Evolutionary conservation across 768 basidiomycete genomes (phyloP), one percentile per base, ranked within the genome.

Genomic region (Lentinula aciculospora): DNA sequence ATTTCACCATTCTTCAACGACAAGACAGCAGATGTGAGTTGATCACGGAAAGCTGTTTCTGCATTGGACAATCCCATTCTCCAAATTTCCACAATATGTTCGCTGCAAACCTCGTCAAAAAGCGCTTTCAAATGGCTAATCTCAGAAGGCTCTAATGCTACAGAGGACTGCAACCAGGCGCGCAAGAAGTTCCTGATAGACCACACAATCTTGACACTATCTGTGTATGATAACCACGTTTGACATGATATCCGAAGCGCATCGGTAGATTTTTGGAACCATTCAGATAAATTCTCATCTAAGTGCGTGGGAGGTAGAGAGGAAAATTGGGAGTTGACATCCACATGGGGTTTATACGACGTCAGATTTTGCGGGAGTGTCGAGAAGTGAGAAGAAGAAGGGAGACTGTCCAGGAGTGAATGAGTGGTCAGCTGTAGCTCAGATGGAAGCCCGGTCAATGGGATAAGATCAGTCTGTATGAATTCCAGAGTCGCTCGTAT

Each of bases 311-410:
- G 74, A 3, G 80, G 68, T 23, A 86, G 69, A 2, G 75, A 74
- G 17, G 84, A 76, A 3, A 83, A 81, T 0, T 82, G 68, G 0
- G 89, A 84, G 8, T 77, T 73, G 5, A 86, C 71, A 64, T 94
- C 88, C 60, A 96, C 81, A 68, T 91, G 95, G 8, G 94, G 94
- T 64, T 86, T 90, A 70, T 94, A 97, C 4, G 81, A 78, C 62
- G 80, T 81, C 59, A 98, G 80, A 58, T 75, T 80, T 1, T 76
- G 65, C 0, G 94, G 92, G 0, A 98, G 79, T 55, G 92, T 79
- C 15, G 85, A 80, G 60, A 94, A 84, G 61, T 94, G 89, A 25
- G 88, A 83, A 0, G 92, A 88, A 0, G 94, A 94, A 0, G 93
- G 93, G 23, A 96, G 78, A 8, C 79, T 78, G 25, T 79, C 74